These are phyloP conservation scores for Trichoderma citrinoviride DNA, from an alignment of 2,329 filamentous ascomycete genomes.

Conservation along the genomic window DNA sequence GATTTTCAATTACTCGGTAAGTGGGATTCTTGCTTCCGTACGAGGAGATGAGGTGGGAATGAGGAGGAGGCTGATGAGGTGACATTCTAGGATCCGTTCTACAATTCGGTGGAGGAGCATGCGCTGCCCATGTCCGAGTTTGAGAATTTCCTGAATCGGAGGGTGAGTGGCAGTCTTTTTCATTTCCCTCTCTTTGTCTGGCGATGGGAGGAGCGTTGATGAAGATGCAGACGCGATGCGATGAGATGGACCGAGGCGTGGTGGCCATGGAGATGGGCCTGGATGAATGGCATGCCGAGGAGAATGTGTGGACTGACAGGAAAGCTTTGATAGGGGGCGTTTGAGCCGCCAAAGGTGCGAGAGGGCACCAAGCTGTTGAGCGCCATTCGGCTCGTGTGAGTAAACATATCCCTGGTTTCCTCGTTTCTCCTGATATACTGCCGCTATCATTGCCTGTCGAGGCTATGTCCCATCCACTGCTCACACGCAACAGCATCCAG, in stretches of 20 bases:
- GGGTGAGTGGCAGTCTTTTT: slow-evolving; percentile 38
- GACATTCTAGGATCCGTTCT: slow-evolving; percentile 44
- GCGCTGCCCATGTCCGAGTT: slow-evolving; percentile 54
- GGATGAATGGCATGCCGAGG: too few species aligned
- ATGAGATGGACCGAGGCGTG: neutral
- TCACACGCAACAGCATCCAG: slow-evolving; percentile 48
- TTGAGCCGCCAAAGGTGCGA: slow-evolving; percentile 46
- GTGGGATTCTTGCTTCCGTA: slow-evolving; percentile 23
- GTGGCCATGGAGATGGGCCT: too few species aligned
- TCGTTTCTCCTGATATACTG: neutral
- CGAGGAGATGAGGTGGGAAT: neutral
- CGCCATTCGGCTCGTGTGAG: slow-evolving; percentile 56
- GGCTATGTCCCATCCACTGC: neutral
- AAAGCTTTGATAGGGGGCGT: slow-evolving; percentile 46
- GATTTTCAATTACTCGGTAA: slow-evolving; percentile 59
- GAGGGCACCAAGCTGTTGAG: slow-evolving; percentile 46
- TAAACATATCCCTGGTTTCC: slow-evolving; percentile 15
- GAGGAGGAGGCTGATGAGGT: neutral
- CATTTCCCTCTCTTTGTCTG: neutral
- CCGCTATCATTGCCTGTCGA: too few species aligned
- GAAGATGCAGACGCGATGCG: neutral
- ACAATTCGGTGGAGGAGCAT: slow-evolving; percentile 52
- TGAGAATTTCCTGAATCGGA: slow-evolving; percentile 53
- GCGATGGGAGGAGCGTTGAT: neutral
- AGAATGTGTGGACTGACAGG: neutral